Evolutionary conservation across 345 rosid genomes (phyloP).

Genomic region (Bruguiera sexangula): DNA sequence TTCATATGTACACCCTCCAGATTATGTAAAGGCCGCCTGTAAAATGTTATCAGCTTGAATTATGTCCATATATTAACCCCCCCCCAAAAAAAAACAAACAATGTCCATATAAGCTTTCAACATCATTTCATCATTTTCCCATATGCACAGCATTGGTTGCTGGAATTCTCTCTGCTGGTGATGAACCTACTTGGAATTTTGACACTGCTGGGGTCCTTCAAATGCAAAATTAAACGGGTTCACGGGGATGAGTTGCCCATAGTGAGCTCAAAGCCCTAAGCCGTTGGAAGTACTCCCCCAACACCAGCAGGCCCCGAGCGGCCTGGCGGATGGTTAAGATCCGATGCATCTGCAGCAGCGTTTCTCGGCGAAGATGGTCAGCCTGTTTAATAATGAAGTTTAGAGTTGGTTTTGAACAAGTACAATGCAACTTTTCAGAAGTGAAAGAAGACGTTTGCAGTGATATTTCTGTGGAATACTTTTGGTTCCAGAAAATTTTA

Average conservation of each 20-base stretch:
- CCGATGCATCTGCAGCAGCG: constrained; percentile 72
- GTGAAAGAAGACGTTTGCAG: background rate
- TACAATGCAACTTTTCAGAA: background rate
- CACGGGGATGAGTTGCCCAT: constrained; percentile 56
- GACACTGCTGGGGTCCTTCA: background rate
- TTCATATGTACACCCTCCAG: constrained; percentile 28
- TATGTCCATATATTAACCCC: constrained; percentile 10
- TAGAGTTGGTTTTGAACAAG: background rate
- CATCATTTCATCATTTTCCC: constrained; percentile 16
- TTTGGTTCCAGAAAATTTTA: too few relatives aligned
- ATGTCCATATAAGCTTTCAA: constrained; percentile 19
- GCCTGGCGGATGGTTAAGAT: constrained; percentile 72
- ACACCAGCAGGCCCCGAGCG: constrained; percentile 74
- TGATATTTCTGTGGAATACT: background rate
- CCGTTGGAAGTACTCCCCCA: constrained; percentile 81
- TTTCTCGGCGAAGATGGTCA: constrained; percentile 81
- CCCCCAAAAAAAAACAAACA: too few relatives aligned
- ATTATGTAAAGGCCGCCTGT: constrained; percentile 32
- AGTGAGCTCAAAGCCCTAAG: constrained; percentile 63
- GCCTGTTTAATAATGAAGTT: constrained; percentile 47
- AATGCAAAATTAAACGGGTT: constrained; percentile 40
- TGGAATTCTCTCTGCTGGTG: constrained; percentile 3
- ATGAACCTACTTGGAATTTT: background rate
- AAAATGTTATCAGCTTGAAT: constrained; percentile 40
- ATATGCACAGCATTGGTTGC: constrained; percentile 19